These are phyloP conservation scores for Mallotus nudiflorus DNA, from an alignment of 345 rosid genomes.

Conservation along the genomic window DNA sequence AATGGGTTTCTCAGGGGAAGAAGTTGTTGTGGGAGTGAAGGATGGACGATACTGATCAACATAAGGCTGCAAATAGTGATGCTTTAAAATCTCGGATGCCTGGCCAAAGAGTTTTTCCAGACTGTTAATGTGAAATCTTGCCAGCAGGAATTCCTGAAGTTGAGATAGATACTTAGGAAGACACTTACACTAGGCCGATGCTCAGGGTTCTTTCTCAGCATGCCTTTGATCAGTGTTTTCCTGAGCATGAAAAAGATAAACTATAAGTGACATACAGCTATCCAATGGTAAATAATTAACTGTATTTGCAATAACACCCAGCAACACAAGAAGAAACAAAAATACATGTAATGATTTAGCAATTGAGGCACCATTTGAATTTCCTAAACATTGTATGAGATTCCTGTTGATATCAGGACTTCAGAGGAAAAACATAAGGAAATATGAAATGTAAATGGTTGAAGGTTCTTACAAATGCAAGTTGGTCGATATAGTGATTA, in stretches of 20 bases:
- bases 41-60: slow-evolving; percentile 77
- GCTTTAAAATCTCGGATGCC: slow-evolving; percentile 97
- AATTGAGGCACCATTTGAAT: not conserved
- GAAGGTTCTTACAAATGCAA: not conserved
- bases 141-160: slow-evolving; percentile 18
- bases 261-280: slow-evolving; percentile 5
- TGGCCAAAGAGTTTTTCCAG: slow-evolving; percentile 31
- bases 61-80: slow-evolving; percentile 88
- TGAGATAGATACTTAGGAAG: slow-evolving; percentile 16
- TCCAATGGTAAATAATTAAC: not conserved
- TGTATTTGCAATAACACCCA: not conserved
- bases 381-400: not conserved
- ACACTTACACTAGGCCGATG: slow-evolving; percentile 89
- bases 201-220: slow-evolving; percentile 96
- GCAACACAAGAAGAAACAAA: not conserved
- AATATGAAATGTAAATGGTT: not conserved
- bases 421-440: not conserved
- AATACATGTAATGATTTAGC: not conserved
- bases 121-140: slow-evolving; percentile 24
- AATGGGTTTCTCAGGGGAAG: slow-evolving; percentile 57
- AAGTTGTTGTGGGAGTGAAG: slow-evolving; percentile 40
- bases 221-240: slow-evolving; percentile 85
- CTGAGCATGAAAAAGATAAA: slow-evolving; percentile 44
- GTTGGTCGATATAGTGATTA: not conserved
- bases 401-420: not conserved